phyloP scores from a whole-genome alignment of 768 basidiomycete genomes.

The Lactarius hatsudake region DNA sequence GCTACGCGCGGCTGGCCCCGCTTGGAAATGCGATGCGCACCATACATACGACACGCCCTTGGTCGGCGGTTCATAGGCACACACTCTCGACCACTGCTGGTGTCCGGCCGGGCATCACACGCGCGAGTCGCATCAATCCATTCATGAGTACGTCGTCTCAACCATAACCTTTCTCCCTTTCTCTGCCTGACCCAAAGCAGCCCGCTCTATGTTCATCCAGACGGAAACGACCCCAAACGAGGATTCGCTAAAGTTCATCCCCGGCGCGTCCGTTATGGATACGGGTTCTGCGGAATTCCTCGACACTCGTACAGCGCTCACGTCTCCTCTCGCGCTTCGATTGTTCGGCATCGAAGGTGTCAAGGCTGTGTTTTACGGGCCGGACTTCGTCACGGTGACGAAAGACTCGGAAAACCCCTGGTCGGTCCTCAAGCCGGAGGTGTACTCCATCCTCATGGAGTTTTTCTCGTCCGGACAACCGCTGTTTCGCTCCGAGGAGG shows the following conservation, averaged over 20 bases:
- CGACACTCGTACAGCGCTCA: conserved; percentile 78
- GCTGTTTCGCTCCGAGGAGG: conserved; percentile 82
- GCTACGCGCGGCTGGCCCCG: not conserved
- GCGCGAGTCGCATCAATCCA: conserved; percentile 23
- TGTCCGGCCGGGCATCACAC: conserved; percentile 15
- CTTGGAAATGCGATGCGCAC: not conserved
- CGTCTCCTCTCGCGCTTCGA: conserved; percentile 92
- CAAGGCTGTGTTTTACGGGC: conserved; percentile 87
- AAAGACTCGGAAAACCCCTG: conserved; percentile 85
- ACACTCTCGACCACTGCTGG: conserved; percentile 15
- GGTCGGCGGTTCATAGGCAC: conserved; percentile 9
- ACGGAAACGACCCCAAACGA: conserved; percentile 97
- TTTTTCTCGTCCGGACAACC: conserved; percentile 89
- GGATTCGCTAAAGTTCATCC: conserved; percentile 97
- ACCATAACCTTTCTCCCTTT: not conserved
- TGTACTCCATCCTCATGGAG: conserved; percentile 96
- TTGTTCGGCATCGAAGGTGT: conserved; percentile 96
- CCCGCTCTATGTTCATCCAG: conserved; percentile 95
- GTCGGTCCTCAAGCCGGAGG: conserved; percentile 92
- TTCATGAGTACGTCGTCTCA: conserved; percentile 39
- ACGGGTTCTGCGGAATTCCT: conserved; percentile 93
- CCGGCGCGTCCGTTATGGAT: conserved; percentile 84
- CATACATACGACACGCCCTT: conserved; percentile 10
- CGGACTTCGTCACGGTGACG: conserved; percentile 96
- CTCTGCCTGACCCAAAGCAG: conserved; percentile 36